A percentile compares a stretch with the other conserved stretches of the same genome.
Conservation (phyloP, 2,329 filamentous ascomycete genomes). For the Didymella sp. region DNA sequence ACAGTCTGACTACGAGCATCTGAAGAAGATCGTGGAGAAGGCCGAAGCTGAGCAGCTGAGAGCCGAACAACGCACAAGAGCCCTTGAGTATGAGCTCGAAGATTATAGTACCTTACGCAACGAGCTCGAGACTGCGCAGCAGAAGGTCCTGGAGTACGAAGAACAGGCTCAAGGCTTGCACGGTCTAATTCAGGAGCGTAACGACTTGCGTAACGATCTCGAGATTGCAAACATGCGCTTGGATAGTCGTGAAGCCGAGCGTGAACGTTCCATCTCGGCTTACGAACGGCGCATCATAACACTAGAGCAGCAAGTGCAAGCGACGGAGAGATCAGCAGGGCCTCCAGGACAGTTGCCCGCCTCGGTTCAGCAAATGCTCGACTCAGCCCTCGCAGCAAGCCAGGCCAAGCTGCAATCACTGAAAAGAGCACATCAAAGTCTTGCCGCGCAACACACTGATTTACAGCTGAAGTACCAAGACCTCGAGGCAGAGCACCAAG, state of each 20-base stretch:
- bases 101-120: conserved; percentile 59
- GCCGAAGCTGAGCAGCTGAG: conserved; percentile 69
- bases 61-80: conserved; percentile 63
- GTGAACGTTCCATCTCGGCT: conserved; percentile 55
- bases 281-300: conserved; percentile 59
- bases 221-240: conserved; percentile 67
- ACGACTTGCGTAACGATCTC: conserved; percentile 65
- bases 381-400: conserved; percentile 56
- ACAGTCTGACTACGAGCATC: conserved; percentile 67
- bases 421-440: conserved; percentile 60
- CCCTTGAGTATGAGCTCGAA: conserved; percentile 65
- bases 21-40: conserved; percentile 70
- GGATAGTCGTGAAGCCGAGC: conserved; percentile 58
- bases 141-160: conserved; percentile 42
- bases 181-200: conserved; percentile 63
- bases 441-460: conserved; percentile 60
- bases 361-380: conserved; percentile 56
- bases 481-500: conserved; percentile 46
- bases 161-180: conserved; percentile 55
- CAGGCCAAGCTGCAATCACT: conserved; percentile 58
- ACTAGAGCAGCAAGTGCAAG: conserved; percentile 49
- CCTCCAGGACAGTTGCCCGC: conserved; percentile 47
- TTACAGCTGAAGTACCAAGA: conserved; percentile 56
- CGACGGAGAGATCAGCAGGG: conserved; percentile 30
- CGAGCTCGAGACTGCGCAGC: conserved; percentile 44